Evolutionary conservation across 108 stramenopile genomes (phyloP).

Genomic region (Craspedostauros australis): DNA sequence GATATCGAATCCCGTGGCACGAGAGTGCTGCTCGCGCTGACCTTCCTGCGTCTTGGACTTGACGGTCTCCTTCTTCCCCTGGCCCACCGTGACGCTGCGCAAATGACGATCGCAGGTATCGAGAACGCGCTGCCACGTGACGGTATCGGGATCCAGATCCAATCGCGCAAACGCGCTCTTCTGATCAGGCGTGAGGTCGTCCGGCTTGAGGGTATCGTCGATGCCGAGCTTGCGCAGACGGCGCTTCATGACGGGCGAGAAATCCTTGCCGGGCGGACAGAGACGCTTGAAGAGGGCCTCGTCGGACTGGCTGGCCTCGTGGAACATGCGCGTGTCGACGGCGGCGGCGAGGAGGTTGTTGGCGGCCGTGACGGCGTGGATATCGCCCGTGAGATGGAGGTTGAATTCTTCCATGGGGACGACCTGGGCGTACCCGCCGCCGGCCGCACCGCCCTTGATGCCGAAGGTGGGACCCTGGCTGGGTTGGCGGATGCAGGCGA

Average conservation of each 20-base stretch:
- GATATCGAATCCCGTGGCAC: slow-evolving; percentile 96
- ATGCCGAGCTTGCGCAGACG: slow-evolving; percentile 90
- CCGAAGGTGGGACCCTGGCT: slow-evolving; percentile 98
- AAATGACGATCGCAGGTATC: slow-evolving; percentile 98
- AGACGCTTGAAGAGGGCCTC: slow-evolving; percentile 88
- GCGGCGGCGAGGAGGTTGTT: slow-evolving; percentile 97
- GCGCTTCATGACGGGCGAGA: slow-evolving; percentile 68
- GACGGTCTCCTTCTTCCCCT: slow-evolving; percentile 82
- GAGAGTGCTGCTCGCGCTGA: slow-evolving; percentile 55
- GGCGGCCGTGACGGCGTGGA: slow-evolving; percentile 87
- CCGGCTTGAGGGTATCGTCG: slow-evolving; percentile 60
- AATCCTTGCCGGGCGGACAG: slow-evolving; percentile 56
- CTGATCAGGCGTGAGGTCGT: slow-evolving; percentile 85
- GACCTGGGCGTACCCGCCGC: slow-evolving; percentile 92
- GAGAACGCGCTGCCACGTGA: slow-evolving; percentile 97
- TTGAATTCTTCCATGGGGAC: slow-evolving; percentile 99
- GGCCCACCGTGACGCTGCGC: slow-evolving; percentile 74
- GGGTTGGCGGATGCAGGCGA: slow-evolving; percentile 89
- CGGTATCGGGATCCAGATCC: slow-evolving; percentile 89
- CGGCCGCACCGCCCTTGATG: slow-evolving; percentile 99
- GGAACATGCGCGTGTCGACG: slow-evolving; percentile 95
- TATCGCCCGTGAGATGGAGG: slow-evolving; percentile 96
- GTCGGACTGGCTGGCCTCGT: slow-evolving; percentile 88
- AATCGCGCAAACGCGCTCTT: slow-evolving; percentile 76
- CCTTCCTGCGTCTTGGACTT: slow-evolving; percentile 44